Evolutionary conservation across 805 yeast genomes (phyloP).

Genomic region (Brettanomyces naardenensis): DNA sequence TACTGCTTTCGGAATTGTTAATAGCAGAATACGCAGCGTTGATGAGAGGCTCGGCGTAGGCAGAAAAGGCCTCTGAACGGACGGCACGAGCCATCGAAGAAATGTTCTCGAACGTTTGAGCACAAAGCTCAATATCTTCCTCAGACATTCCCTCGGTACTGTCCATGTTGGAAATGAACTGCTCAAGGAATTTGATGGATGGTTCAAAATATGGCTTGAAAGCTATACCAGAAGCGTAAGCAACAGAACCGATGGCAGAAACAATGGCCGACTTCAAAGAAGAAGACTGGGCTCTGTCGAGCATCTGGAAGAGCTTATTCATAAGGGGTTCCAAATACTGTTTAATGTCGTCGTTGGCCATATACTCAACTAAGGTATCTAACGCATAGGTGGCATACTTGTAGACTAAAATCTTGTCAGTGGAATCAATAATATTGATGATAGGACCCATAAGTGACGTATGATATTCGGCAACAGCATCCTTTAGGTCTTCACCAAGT

Average conservation of each 20-base stretch:
- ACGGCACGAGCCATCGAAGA: constrained; percentile 96
- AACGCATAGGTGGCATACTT: constrained; percentile 86
- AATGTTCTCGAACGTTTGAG: constrained; percentile 85
- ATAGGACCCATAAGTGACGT: constrained; percentile 77
- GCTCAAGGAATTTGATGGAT: constrained; percentile 75
- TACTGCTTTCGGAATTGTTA: constrained; percentile 57
- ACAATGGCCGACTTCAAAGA: constrained; percentile 76
- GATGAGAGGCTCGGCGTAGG: constrained; percentile 80
- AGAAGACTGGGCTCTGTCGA: constrained; percentile 65
- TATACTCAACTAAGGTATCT: constrained; percentile 87
- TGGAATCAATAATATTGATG: constrained; percentile 78
- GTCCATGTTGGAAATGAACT: constrained; percentile 62
- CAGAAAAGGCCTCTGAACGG: constrained; percentile 80
- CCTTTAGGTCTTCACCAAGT: constrained; percentile 79
- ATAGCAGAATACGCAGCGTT: constrained; percentile 80
- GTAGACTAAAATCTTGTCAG: constrained; percentile 75
- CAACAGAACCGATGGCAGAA: constrained; percentile 95
- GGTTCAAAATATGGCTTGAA: constrained; percentile 81
- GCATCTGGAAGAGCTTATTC: constrained; percentile 80
- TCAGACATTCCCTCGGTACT: constrained; percentile 72
- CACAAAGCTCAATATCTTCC: constrained; percentile 86
- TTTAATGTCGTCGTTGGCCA: constrained; percentile 77
- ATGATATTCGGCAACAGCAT: constrained; percentile 76
- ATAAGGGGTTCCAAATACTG: constrained; percentile 81
- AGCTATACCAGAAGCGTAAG: constrained; percentile 86